Conservation (phyloP, 140 eudicot species). For the Cichorium intybus region DNA sequence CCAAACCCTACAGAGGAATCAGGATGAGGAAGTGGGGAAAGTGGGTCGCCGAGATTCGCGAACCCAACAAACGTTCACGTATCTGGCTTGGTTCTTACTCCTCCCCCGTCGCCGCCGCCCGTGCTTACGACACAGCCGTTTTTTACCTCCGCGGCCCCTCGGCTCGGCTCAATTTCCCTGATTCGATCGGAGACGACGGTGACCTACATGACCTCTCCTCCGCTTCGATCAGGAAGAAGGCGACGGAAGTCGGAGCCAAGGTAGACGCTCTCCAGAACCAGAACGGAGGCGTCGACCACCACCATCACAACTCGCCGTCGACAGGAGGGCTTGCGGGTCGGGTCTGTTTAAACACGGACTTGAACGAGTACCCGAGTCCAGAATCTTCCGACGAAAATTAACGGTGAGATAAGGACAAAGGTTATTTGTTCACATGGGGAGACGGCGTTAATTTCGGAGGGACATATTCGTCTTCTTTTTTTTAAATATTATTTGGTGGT, state of each 20-base stretch:
- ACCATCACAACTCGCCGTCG: constrained; percentile 9
- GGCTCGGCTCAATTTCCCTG: constrained; percentile 64
- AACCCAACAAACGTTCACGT: constrained; percentile 63
- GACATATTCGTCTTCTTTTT: background rate
- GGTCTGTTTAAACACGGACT: constrained; percentile 46
- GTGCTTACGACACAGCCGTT: constrained; percentile 74
- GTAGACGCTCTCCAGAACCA: constrained; percentile 49
- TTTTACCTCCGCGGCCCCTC: constrained; percentile 60
- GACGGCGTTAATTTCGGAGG: constrained; percentile 29
- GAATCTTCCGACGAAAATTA: constrained; percentile 50
- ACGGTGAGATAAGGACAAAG: constrained; percentile 11
- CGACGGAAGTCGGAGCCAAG: constrained; percentile 68
- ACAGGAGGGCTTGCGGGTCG: constrained; percentile 19
- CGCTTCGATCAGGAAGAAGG: constrained; percentile 53
- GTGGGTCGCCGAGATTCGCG: constrained; percentile 78
- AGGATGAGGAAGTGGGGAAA: constrained; percentile 79
- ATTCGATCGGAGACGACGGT: constrained; percentile 30
- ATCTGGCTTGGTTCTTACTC: constrained; percentile 75
- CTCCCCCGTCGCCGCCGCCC: constrained; percentile 68
- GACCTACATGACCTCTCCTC: constrained; percentile 48
- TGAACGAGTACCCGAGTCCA: constrained; percentile 69
- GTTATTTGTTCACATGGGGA: constrained; percentile 17
- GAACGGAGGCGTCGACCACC: background rate
- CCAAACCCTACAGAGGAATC: constrained; percentile 60
- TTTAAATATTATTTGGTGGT: constrained; percentile 11